Conservation (phyloP, 495 filamentous ascomycete species). For the Trichoderma orchidacearum region DNA sequence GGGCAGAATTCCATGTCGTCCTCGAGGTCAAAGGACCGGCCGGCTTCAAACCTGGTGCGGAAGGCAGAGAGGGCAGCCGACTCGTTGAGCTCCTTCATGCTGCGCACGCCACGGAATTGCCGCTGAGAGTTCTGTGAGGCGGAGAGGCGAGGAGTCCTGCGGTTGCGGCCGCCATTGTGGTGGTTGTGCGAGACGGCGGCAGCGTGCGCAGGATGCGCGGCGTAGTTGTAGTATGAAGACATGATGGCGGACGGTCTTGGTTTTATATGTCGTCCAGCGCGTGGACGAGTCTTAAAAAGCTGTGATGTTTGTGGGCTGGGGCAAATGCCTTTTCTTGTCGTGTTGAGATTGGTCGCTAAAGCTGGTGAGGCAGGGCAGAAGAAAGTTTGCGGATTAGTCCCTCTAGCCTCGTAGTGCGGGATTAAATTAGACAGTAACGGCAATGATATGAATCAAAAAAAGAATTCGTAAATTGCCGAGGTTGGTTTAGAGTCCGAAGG, state of each 20-base stretch:
- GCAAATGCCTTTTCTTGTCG: too few species aligned
- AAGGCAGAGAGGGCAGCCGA: conserved; percentile 58
- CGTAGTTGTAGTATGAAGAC: conserved; percentile 66
- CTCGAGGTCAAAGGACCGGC: conserved; percentile 89
- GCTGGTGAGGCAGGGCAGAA: too few species aligned
- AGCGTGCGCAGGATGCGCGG: conserved; percentile 44
- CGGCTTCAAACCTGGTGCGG: conserved; percentile 77
- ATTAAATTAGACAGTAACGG: too few species aligned
- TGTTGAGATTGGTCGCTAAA: too few species aligned
- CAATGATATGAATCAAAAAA: too few species aligned
- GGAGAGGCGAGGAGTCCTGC: conserved; percentile 71
- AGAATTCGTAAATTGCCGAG: too few species aligned
- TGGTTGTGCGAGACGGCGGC: conserved; percentile 53
- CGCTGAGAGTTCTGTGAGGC: conserved; percentile 70
- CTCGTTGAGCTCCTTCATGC: conserved; percentile 82
- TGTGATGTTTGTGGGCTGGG: too few species aligned
- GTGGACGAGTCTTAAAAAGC: too few species aligned
- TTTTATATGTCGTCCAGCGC: too few species aligned
- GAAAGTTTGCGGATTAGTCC: too few species aligned
- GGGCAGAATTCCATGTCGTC: conserved; percentile 97
- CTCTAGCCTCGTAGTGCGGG: too few species aligned
- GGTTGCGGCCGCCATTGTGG: conserved; percentile 65
- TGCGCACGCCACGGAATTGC: conserved; percentile 69
- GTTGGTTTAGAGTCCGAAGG: too few species aligned
- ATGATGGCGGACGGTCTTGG: conserved; percentile 46